Evolutionary conservation across 495 filamentous ascomycete genomes (phyloP), one percentile per base, ranked within the genome.

Genomic region (Trichocladium antarcticum): DNA sequence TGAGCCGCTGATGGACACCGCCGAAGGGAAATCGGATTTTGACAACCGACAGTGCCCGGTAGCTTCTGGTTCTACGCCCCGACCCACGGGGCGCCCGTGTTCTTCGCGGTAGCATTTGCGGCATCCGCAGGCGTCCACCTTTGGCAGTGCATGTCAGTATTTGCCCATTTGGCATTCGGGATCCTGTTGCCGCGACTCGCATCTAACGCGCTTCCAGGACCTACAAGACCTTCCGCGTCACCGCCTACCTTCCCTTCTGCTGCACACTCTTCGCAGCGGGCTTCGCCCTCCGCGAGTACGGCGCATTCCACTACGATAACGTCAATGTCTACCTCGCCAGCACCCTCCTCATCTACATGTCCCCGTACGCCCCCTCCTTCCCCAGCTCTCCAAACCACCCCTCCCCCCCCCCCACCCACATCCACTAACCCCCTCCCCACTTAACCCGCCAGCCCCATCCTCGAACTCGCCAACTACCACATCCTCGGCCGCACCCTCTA

Each of bases 391-490:
- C 17, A 29, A 6, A 19, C 1, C 29, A 31, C 40, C 15, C 10
- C 5, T 10, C 42, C 10, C 3, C 22, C 32, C 21, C 24, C 11
- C 8, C 9, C 11, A 10, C 19, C n/a, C 12, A 28, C 3, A 12
- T 37, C 15, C 17, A 40, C 47, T 51, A 29, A 57, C 17, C 20
- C 32, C 29, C n/a, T n/a, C n/a, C n/a, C n/a, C n/a, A n/a, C n/a
- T n/a, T n/a, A n/a, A n/a, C n/a, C 24, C 38, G 16, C 9, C 2
- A 84, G 81, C 5, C 84, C 85, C 4, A 66, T 89, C 37, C 85
- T 84, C 52, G 82, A 85, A 56, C 76, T 80, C 0, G 74, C 78
- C 20, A 85, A 93, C 60, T 93, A 87, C 63, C 74, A 87, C 55
- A 76, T 82, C 42, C 77, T 90, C 17, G 85, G 83, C 20, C 81